phyloP scores from a whole-genome alignment of 83 land plant species.

The Thuja plicata region DNA sequence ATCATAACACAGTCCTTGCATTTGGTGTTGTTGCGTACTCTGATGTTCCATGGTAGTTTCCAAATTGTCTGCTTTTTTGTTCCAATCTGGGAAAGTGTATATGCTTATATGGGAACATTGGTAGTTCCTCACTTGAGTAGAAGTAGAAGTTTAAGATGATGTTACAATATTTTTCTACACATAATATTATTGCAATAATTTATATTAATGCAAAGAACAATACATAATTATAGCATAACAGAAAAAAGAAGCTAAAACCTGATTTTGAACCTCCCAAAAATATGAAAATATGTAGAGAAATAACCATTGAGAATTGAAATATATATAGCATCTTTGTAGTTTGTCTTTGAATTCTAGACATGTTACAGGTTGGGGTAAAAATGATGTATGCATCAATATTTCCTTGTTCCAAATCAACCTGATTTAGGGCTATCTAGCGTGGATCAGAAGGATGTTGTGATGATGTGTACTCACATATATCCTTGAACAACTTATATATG shows the following conservation, averaged over 20 bases:
- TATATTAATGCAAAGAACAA: neutral
- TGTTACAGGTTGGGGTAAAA: conserved; percentile 66
- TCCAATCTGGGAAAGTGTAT: too few relatives aligned
- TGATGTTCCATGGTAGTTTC: neutral
- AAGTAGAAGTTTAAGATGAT: neutral
- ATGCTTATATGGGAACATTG: too few relatives aligned
- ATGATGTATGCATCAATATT: conserved; percentile 88
- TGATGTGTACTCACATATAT: conserved; percentile 46
- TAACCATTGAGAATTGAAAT: conserved; percentile 9
- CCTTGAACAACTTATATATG: conserved; percentile 42
- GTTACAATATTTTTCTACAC: neutral
- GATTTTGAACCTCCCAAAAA: neutral
- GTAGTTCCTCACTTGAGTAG: neutral
- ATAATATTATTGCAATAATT: neutral
- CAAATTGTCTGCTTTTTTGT: too few relatives aligned
- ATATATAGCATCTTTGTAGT: conserved; percentile 53
- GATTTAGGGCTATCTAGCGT: conserved; percentile 35
- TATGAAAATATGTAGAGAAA: conserved; percentile 11
- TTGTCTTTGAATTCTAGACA: conserved; percentile 30
- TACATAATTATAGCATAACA: neutral
- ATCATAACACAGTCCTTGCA: neutral
- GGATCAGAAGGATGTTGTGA: conserved; percentile 48
- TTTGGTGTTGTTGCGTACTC: neutral
- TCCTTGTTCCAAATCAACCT: conserved; percentile 58
- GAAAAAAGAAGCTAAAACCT: neutral